phyloP scores from a whole-genome alignment of 768 basidiomycete species.

The Rhodotorula graminis region DNA sequence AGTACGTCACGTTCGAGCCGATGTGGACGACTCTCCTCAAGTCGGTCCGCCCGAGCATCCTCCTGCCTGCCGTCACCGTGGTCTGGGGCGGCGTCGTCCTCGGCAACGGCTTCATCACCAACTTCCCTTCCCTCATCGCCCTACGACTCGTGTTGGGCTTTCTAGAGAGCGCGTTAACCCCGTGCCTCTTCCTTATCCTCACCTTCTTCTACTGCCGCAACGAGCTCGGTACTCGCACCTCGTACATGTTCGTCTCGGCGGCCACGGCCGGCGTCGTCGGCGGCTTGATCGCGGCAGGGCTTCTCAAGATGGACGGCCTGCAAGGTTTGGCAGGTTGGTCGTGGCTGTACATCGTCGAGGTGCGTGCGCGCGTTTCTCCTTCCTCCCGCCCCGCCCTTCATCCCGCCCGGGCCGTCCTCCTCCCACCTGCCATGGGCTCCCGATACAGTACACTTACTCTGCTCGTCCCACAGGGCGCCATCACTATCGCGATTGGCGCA shows the following conservation, averaged over 20 bases:
- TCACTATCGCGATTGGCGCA: conserved; percentile 27
- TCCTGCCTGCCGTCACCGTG: conserved; percentile 26
- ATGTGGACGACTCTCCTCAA: conserved; percentile 24
- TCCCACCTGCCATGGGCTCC: no score
- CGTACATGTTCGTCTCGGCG: conserved; percentile 38
- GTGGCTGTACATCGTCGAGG: conserved; percentile 1
- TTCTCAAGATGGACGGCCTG: conserved; percentile 24
- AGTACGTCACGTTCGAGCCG: conserved; percentile 22
- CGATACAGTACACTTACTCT: no score
- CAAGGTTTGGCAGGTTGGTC: conserved; percentile 13
- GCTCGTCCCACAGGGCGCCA: neutral
- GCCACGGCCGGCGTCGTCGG: conserved; percentile 14
- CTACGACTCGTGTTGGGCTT: conserved; percentile 19
- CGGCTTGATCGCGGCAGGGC: neutral
- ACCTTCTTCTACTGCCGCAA: neutral
- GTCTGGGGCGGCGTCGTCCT: conserved; percentile 21
- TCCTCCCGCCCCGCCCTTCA: no score
- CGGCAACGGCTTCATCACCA: conserved; percentile 28
- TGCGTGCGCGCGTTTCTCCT: no score
- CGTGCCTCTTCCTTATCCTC: conserved; percentile 15
- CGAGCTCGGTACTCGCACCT: conserved; percentile 27
- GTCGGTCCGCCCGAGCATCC: conserved; percentile 1
- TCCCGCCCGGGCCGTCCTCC: no score
- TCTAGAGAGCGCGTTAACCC: conserved; percentile 21
- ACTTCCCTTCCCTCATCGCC: conserved; percentile 20